Evolutionary conservation across 1,284 basidiomycete species (phyloP).

Genomic region (Trichosporon faecale): DNA sequence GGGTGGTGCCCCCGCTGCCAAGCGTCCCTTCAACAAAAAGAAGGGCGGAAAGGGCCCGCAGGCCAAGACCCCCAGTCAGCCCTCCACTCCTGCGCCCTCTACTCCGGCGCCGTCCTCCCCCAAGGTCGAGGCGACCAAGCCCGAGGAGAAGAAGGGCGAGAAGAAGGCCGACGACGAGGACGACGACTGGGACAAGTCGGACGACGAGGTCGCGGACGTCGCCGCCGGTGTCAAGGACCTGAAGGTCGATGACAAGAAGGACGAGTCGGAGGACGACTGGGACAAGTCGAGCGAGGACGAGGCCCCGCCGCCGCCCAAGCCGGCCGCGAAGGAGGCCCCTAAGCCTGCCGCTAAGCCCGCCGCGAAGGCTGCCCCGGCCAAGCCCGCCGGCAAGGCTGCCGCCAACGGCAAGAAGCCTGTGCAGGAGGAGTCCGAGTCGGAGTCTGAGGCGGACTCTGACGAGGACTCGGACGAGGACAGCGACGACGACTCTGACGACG

Average conservation of each 20-base stretch:
- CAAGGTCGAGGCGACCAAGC: constrained; percentile 30
- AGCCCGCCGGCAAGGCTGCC: constrained; percentile 34
- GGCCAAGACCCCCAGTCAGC: constrained; percentile 33
- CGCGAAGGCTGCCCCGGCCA: constrained; percentile 20
- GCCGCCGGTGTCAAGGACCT: constrained; percentile 40
- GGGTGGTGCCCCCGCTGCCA: constrained; percentile 54
- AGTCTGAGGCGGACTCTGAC: constrained; percentile 49
- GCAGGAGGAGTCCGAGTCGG: constrained; percentile 38
- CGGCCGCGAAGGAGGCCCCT: constrained; percentile 21
- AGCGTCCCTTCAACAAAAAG: constrained; percentile 67
- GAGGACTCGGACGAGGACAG: constrained; percentile 54
- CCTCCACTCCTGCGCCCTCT: constrained; percentile 41
- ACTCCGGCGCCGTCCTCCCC: constrained; percentile 39
- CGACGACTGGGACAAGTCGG: constrained; percentile 76
- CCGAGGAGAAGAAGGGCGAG: constrained; percentile 32
- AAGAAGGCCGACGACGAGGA: constrained; percentile 32
- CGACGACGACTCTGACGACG: constrained; percentile 42
- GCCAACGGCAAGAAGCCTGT: constrained; percentile 37
- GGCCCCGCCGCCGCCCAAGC: constrained; percentile 17
- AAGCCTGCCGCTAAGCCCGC: constrained; percentile 18
- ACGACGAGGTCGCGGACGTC: constrained; percentile 34
- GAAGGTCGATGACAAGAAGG: constrained; percentile 42
- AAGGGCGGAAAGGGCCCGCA: constrained; percentile 57
- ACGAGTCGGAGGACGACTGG: constrained; percentile 66
- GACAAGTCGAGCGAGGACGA: constrained; percentile 60